Evolutionary conservation across 2,329 filamentous ascomycete species (phyloP).

Genomic region (Cytospora paraplurivora): DNA sequence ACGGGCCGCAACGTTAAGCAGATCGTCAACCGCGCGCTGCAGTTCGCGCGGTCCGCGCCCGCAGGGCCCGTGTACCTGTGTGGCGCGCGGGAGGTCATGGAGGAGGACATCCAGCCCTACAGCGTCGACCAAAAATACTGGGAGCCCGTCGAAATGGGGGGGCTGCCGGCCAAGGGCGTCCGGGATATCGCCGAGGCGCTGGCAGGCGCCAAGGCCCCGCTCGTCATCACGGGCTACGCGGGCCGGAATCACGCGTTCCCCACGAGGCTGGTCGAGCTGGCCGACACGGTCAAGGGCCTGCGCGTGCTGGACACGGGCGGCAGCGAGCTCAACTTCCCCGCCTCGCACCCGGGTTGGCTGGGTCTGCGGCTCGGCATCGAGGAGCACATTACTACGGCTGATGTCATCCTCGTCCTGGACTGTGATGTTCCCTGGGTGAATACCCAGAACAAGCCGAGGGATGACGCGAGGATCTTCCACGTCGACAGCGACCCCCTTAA

Average conservation of each 20-base stretch:
- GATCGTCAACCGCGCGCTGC: constrained; percentile 81
- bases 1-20: constrained; percentile 85
- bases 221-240: constrained; percentile 71
- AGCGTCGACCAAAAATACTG: constrained; percentile 68
- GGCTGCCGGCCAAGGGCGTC: constrained; percentile 54
- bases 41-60: constrained; percentile 77
- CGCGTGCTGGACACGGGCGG: constrained; percentile 76
- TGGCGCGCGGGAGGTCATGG: constrained; percentile 80
- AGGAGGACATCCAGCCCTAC: constrained; percentile 79
- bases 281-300: constrained; percentile 67
- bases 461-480: constrained; percentile 60
- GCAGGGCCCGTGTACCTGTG: constrained; percentile 79
- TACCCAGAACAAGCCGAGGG: constrained; percentile 64
- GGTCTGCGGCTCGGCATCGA: constrained; percentile 76
- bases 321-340: constrained; percentile 80
- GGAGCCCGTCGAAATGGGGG: constrained; percentile 70
- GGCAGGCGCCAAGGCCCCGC: constrained; percentile 63
- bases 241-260: constrained; percentile 69
- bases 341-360: constrained; percentile 66
- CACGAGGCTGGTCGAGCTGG: constrained; percentile 64
- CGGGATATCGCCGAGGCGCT: constrained; percentile 64
- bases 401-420: constrained; percentile 82
- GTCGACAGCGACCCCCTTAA: constrained; percentile 68
- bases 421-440: constrained; percentile 94
- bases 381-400: constrained; percentile 71